Evolutionary conservation across 1,139 yeast species (phyloP).

Genomic region (Zygoascus meyerae): DNA sequence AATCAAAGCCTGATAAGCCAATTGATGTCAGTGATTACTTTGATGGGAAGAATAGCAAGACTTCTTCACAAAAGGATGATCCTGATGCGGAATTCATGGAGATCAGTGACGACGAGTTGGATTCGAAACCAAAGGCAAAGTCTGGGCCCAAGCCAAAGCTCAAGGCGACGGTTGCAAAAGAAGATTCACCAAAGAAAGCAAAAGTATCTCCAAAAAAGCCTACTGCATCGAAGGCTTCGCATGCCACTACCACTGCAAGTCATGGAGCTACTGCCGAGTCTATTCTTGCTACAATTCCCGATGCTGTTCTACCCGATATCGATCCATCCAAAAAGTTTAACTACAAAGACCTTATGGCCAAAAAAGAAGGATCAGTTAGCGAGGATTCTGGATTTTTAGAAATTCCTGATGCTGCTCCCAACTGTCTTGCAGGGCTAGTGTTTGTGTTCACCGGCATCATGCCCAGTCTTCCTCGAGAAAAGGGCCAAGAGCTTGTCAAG

Average conservation of each 20-base stretch:
- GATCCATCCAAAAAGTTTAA: constrained; percentile 50
- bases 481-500: constrained; percentile 70
- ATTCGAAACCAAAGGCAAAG: neutral
- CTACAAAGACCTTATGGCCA: constrained; percentile 48
- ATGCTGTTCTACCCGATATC: constrained; percentile 59
- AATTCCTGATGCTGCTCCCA: constrained; percentile 71
- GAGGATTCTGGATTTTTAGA: constrained; percentile 28
- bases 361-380: constrained; percentile 29
- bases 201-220: constrained; percentile 8
- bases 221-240: constrained; percentile 8
- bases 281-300: constrained; percentile 56
- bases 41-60: neutral
- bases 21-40: neutral
- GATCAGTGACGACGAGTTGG: neutral
- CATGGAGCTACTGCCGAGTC: constrained; percentile 40
- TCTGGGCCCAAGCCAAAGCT: neutral
- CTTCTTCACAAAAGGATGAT: neutral
- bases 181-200: neutral
- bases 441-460: constrained; percentile 90
- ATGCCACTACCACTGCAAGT: constrained; percentile 7
- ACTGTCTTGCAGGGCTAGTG: constrained; percentile 80
- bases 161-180: neutral
- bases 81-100: constrained; percentile 1
- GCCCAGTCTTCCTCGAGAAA: constrained; percentile 72
- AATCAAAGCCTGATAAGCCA: neutral